Base-by-base conservation (phyloP, 257 asterid species). In the Lavandula angustifolia region DNA sequence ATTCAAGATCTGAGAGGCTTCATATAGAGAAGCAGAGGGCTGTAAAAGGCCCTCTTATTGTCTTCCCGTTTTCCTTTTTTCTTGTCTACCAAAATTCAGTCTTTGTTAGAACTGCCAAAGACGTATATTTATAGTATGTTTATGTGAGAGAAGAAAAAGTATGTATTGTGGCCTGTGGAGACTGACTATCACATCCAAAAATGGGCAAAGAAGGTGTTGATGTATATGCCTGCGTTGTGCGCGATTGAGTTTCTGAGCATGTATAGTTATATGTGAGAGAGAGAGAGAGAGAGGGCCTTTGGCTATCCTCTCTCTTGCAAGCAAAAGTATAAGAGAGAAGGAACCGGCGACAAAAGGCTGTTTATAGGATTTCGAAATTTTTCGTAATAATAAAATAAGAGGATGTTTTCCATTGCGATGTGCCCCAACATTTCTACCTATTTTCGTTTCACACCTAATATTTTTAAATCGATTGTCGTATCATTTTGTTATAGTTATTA, bases 1-100 rank as follows among this genome's bases (percentile, higher is more conserved):
- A 82, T 54, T 82, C 78, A 87, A 92, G 96, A 92, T 92, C 89
- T 80, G 78, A 76, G 77, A 77, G 81, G 94, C 74, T 83, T 83
- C 87, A 82, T 79, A 80, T 67, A 74, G 83, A 64, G 70, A 77
- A 80, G 85, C 82, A 79, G 87, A 84, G 84, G 89, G 89, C 86
- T 68, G 53, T 22, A 22, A 22, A 72, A 77, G 76, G 90, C 85
- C 94, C 90, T 81, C 81, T 75, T 76, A 75, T 72, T 78, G 76
- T 73, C 76, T 68, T 70, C 27, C 50, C 62, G n/a, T 59, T 75
- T 70, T 72, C 57, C 57, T 59, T 71, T 70, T 82, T 64, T 66
- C 72, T 72, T 79, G 82, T 73, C 69, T 70, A 70, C 73, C 77
- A 76, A 80, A 80, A 76, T 76, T 75, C 84, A 82, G 78, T 76